Base-by-base conservation (phyloP, 2,329 filamentous ascomycete species). In the Dactylella cylindrospora region DNA sequence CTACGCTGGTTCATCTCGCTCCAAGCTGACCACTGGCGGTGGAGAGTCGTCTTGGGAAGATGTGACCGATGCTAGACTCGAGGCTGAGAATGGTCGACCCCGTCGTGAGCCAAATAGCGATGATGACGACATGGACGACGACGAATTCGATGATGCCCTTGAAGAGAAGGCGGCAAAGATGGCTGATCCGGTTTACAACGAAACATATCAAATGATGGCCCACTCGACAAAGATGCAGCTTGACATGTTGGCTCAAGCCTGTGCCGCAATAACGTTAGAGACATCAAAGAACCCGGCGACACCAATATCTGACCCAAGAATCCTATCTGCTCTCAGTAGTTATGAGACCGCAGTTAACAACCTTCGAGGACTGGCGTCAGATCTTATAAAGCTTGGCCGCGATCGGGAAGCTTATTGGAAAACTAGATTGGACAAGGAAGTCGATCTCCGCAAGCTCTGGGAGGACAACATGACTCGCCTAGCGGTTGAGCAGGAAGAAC, bases 391-490 rank as follows among this genome's bases (percentile, higher is more conserved):
- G 44, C 97, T 98, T 69, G 91, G 90, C 6, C 85, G 87, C 69
- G 93, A 98, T 71, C 86, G 94, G 45, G 93, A 98, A 73, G 84
- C 89, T 0, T 95, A 95, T 72, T 98, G 93, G 93, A 91, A 97
- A 72, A 94, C 95, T 71, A 84, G 90, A 10, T 78, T 98, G 32
- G 90, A 95, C 67, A 85, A 90, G 49, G 93, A 98, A 74, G 84
- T 85, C 35, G 88, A 95, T 71, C 85, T 97, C 75, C 84, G 93
- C 29, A 85, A 88, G 60, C 88, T 98, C 83, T 98, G 93, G 93
- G 93, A 98, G 74, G 93, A 98, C 70, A 97, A 90, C 74, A 96
- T 98, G 93, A 90, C 93, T 7, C 84, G 90, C 69, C 86, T 98
- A n/a, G 93, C 90, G 13, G 84, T 83, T 52, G 93, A 98, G 72